Evolutionary conservation across 1,139 yeast species (phyloP).

Genomic region (Saccharomyces hybrid): DNA sequence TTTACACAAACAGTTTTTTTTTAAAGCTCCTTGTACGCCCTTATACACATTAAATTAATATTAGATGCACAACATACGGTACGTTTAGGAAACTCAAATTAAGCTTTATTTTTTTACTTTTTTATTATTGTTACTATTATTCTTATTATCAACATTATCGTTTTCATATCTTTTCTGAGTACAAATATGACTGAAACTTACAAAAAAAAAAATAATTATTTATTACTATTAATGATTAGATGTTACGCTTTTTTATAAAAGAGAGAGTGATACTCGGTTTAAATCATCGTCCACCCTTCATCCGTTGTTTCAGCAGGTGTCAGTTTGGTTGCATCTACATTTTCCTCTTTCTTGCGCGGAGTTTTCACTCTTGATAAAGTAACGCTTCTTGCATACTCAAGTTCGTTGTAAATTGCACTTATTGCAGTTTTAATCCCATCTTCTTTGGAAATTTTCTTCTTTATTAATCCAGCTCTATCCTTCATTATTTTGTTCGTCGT

Average conservation of each 20-base stretch:
- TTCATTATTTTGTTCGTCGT: conserved; percentile 61
- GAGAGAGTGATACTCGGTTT: neutral
- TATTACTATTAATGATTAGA: neutral
- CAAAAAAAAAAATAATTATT: no score
- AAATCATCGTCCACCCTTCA: neutral
- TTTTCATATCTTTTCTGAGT: no score
- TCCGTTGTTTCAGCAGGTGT: neutral
- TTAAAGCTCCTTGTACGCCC: neutral
- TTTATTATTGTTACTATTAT: no score
- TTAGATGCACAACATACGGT: neutral
- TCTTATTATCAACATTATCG: no score
- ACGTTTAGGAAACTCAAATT: neutral
- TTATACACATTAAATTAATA: neutral
- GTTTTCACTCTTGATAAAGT: neutral
- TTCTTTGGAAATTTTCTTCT: conserved; percentile 57
- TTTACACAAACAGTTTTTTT: neutral
- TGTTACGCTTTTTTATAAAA: neutral
- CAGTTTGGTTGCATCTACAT: neutral
- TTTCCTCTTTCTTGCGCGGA: neutral
- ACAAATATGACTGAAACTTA: neutral
- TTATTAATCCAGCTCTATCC: conserved; percentile 55
- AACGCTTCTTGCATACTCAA: conserved; percentile 61
- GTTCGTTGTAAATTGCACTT: conserved; percentile 63
- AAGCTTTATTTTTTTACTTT: no score
- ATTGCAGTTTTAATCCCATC: conserved; percentile 77